Evolutionary conservation across 2,329 filamentous ascomycete species (phyloP).

Genomic region (Colletotrichum incanum): DNA sequence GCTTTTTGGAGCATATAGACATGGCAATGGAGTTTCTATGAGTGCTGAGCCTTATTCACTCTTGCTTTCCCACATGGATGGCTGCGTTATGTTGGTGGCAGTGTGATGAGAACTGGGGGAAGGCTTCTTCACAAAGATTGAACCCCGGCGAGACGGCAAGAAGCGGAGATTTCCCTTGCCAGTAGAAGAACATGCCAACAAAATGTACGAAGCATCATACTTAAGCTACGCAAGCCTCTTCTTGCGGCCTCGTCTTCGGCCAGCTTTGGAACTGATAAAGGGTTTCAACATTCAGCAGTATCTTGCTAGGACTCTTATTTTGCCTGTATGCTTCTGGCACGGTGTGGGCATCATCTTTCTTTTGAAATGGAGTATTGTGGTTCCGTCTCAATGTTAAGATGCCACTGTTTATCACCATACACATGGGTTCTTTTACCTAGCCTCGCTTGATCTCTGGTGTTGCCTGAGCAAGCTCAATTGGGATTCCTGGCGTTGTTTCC

Average conservation of each 20-base stretch:
- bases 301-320: background rate
- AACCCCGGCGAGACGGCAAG: background rate
- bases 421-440: too few relatives aligned
- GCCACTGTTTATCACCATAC: too few relatives aligned
- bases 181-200: background rate
- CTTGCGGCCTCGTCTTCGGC: background rate
- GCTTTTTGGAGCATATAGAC: slow-evolving; percentile 32
- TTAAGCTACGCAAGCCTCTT: background rate
- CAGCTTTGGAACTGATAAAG: background rate
- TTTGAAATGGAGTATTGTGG: too few relatives aligned
- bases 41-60: background rate
- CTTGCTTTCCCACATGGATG: background rate
- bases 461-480: too few relatives aligned
- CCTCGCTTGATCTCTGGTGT: too few relatives aligned
- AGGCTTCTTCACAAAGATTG: background rate
- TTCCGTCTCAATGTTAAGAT: too few relatives aligned
- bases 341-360: background rate
- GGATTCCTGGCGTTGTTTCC: too few relatives aligned
- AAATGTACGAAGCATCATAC: too few relatives aligned
- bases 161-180: background rate
- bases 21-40: slow-evolving; percentile 36
- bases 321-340: background rate
- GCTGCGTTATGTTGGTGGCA: background rate
- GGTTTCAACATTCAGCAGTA: background rate
- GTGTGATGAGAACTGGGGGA: background rate